Conservation (phyloP, 2,329 filamentous ascomycete species). For the Ophiostoma pallidulum region DNA sequence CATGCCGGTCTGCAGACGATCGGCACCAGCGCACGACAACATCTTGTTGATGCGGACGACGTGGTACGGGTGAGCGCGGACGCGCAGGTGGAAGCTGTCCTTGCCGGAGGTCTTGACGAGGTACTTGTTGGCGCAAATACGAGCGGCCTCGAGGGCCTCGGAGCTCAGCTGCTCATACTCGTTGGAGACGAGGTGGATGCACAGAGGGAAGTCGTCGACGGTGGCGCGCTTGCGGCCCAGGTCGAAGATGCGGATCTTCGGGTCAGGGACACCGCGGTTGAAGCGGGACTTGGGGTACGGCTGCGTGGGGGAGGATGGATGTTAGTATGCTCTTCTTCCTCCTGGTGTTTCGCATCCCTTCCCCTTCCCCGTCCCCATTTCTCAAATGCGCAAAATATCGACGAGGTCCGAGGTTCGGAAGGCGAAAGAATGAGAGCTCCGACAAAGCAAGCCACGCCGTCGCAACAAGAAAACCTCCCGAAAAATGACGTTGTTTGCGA, state of each 20-base stretch:
- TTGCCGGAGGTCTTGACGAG: slow-evolving; percentile 63
- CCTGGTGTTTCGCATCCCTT: too few relatives aligned
- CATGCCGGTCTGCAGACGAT: slow-evolving; percentile 99
- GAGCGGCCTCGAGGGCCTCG: slow-evolving; percentile 97
- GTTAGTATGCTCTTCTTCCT: slow-evolving; percentile 10
- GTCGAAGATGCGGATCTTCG: slow-evolving; percentile 94
- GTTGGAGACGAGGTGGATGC: slow-evolving; percentile 99
- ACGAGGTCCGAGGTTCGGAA: too few relatives aligned
- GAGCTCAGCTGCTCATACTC: slow-evolving; percentile 99
- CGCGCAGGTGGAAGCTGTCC: slow-evolving; percentile 65
- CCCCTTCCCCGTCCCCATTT: too few relatives aligned
- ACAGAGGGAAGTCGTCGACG: slow-evolving; percentile 99
- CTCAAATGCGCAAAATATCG: too few relatives aligned
- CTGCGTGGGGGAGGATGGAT: slow-evolving; percentile 33
- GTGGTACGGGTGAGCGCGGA: slow-evolving; percentile 96
- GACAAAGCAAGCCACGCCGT: too few relatives aligned
- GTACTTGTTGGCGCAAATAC: slow-evolving; percentile 97
- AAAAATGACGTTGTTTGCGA: too few relatives aligned
- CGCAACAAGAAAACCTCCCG: too few relatives aligned
- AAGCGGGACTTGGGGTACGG: slow-evolving; percentile 99
- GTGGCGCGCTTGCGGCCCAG: slow-evolving; percentile 96
- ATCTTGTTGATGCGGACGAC: slow-evolving; percentile 99
- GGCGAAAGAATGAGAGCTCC: too few relatives aligned
- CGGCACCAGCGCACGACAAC: slow-evolving; percentile 99
- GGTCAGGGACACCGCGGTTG: slow-evolving; percentile 95